Evolutionary conservation across 148 eudicot species (phyloP).

Genomic region (Rhododendron molle): DNA sequence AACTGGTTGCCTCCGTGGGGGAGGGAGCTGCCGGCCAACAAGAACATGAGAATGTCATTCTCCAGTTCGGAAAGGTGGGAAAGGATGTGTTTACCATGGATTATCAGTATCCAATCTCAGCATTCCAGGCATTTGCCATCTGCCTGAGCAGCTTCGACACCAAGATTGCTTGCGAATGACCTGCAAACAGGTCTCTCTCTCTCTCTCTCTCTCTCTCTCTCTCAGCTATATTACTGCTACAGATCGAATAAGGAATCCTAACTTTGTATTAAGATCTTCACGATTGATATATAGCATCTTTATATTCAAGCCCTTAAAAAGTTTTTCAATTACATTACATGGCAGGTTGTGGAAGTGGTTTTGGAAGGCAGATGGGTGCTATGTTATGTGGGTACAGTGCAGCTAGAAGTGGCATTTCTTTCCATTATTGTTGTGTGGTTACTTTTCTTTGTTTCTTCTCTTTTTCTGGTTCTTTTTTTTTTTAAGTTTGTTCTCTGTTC

Average conservation of each 20-base stretch:
- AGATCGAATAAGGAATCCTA: neutral
- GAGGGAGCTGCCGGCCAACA: constrained; percentile 32
- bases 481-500: neutral
- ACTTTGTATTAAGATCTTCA: neutral
- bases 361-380: neutral
- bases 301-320: neutral
- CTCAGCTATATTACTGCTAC: neutral
- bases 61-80: constrained; percentile 93
- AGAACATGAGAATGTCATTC: constrained; percentile 64
- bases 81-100: constrained; percentile 92
- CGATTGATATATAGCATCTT: neutral
- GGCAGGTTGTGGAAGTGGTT: neutral
- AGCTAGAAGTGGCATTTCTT: neutral
- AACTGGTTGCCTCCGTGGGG: constrained; percentile 64
- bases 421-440: neutral
- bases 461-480: neutral
- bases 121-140: constrained; percentile 94
- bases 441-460: neutral
- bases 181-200: neutral
- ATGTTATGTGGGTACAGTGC: neutral
- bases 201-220: neutral
- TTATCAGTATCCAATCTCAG: constrained; percentile 84
- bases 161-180: constrained; percentile 91
- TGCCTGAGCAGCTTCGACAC: constrained; percentile 97
- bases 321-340: neutral